Evolutionary conservation across 805 yeast genomes (phyloP).

Genomic region (Wickerhamiella bombiphila): DNA sequence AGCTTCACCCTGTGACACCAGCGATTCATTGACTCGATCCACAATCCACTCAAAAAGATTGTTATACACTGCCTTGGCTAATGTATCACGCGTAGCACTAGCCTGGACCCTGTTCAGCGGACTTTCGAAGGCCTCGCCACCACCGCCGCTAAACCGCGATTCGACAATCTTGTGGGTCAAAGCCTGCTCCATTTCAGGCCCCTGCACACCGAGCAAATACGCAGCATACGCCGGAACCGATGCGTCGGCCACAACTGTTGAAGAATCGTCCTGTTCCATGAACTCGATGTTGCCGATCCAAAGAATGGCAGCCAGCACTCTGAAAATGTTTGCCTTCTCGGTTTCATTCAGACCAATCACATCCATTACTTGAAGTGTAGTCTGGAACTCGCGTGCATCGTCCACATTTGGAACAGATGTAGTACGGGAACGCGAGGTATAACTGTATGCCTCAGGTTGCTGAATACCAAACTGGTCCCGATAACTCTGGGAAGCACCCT

Average conservation of each 20-base stretch:
- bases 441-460: conserved; percentile 80
- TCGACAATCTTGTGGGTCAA: conserved; percentile 73
- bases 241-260: conserved; percentile 65
- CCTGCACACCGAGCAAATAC: conserved; percentile 69
- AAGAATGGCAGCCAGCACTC: conserved; percentile 66
- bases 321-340: conserved; percentile 85
- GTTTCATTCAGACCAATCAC: conserved; percentile 66
- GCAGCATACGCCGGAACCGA: conserved; percentile 94
- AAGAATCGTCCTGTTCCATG: conserved; percentile 63
- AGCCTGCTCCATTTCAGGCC: conserved; percentile 48
- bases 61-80: conserved; percentile 87
- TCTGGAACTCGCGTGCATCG: conserved; percentile 64
- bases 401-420: conserved; percentile 76
- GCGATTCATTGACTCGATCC: conserved; percentile 68
- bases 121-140: conserved; percentile 89
- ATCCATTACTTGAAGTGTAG: conserved; percentile 73
- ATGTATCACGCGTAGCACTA: conserved; percentile 77
- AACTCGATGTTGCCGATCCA: conserved; percentile 94
- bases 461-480: conserved; percentile 81
- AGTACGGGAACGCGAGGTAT: conserved; percentile 78
- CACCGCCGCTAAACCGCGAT: conserved; percentile 73
- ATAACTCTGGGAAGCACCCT: conserved; percentile 73
- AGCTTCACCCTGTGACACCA: conserved; percentile 37
- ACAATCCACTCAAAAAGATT: conserved; percentile 96
- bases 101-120: conserved; percentile 90